phyloP scores from a whole-genome alignment of 345 rosid species.

The Citrus medica region DNA sequence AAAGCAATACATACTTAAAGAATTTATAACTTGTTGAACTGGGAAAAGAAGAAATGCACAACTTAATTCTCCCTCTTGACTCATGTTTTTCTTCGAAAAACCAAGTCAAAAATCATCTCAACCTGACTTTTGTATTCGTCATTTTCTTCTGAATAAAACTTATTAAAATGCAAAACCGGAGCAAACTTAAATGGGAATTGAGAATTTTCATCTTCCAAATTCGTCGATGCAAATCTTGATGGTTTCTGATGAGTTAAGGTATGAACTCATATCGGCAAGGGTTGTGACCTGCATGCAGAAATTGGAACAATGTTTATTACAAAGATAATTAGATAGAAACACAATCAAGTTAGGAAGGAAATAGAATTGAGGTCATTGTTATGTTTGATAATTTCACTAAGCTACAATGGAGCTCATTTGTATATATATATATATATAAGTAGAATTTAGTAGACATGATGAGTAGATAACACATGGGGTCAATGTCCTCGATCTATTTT shows the following conservation, averaged over 20 bases:
- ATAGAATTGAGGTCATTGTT: neutral
- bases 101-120: neutral
- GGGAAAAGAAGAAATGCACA: neutral
- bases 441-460: neutral
- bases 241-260: constrained; percentile 19
- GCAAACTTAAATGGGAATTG: neutral
- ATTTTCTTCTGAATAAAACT: neutral
- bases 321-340: neutral
- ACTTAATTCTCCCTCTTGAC: neutral
- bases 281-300: constrained; percentile 34
- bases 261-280: constrained; percentile 40
- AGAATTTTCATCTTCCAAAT: neutral
- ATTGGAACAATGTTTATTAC: neutral
- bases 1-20: neutral
- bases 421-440: too few relatives aligned
- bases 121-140: neutral
- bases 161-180: neutral
- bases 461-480: neutral
- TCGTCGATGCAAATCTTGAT: neutral
- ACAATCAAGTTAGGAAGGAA: neutral
- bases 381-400: neutral
- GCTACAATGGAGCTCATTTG: neutral
- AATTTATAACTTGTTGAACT: neutral
- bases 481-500: neutral
- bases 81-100: neutral